Evolutionary conservation across 2,329 filamentous ascomycete species (phyloP).

Genomic region (Colletotrichum horii): DNA sequence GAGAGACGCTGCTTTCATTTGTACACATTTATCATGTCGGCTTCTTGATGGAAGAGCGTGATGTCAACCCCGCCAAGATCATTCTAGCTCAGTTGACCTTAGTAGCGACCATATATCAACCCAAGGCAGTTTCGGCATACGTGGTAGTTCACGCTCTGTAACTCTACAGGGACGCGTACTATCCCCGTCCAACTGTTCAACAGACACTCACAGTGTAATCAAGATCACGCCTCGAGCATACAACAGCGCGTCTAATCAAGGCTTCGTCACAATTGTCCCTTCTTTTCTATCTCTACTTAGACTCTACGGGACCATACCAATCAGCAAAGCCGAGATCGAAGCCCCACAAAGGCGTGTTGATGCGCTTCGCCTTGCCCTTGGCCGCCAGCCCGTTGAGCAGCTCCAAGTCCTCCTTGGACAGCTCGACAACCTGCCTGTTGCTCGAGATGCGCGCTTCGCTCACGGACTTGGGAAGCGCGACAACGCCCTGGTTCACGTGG

Average conservation of each 20-base stretch:
- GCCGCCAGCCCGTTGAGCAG: not conserved
- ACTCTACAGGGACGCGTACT: not conserved
- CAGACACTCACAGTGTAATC: not conserved
- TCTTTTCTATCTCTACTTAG: not conserved
- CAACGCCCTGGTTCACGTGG: not conserved
- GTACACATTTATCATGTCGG: too few species aligned
- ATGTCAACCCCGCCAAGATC: too few species aligned
- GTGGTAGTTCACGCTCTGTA: not conserved
- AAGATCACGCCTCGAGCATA: not conserved
- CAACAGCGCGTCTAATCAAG: fast-evolving
- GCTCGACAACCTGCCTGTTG: not conserved
- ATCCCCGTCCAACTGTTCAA: not conserved
- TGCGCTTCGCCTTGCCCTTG: not conserved
- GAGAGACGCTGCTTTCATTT: too few species aligned
- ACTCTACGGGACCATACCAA: not conserved
- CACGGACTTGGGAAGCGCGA: not conserved
- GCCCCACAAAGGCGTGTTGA: not conserved
- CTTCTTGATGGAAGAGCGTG: too few species aligned
- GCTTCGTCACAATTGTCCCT: not conserved
- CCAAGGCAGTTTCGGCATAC: not conserved
- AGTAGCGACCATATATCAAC: too few species aligned
- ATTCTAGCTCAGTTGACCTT: too few species aligned
- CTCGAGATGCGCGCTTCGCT: not conserved
- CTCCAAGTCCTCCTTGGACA: not conserved
- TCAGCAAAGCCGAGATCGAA: not conserved